These are phyloP conservation scores for Peronospora destructor DNA, from an alignment of 352 stramenopile genomes.

Conservation along the genomic window DNA sequence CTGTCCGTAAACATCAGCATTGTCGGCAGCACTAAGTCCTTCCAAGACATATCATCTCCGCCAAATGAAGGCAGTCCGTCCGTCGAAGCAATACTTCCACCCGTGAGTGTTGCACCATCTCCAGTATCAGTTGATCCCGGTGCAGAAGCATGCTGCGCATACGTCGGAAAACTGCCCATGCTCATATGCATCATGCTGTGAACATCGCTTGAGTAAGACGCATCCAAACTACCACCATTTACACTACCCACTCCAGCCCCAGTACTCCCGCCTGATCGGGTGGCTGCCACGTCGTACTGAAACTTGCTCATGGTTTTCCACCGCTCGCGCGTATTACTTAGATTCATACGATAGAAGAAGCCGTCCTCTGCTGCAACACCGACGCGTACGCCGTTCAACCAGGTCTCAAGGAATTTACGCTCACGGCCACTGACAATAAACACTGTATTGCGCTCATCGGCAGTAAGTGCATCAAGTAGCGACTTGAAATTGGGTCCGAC, in stretches of 20 bases:
- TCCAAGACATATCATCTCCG: constrained; percentile 65
- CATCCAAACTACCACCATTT: constrained; percentile 25
- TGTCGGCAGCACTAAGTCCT: constrained; percentile 67
- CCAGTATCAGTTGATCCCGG: constrained; percentile 16
- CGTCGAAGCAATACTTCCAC: constrained; percentile 25
- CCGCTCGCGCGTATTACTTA: constrained; percentile 56
- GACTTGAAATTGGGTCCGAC: constrained; percentile 74
- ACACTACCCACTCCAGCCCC: constrained; percentile 23
- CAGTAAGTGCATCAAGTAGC: constrained; percentile 59
- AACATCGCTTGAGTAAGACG: constrained; percentile 28
- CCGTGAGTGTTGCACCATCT: constrained; percentile 15
- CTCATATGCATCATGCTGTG: constrained; percentile 42
- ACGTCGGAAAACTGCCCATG: constrained; percentile 39
- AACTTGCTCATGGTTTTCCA: constrained; percentile 86
- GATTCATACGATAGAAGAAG: constrained; percentile 77
- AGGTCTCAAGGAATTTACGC: constrained; percentile 86
- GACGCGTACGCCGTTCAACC: constrained; percentile 67
- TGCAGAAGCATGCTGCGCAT: constrained; percentile 26
- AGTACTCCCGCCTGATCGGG: constrained; percentile 27
- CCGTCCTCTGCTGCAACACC: constrained; percentile 70
- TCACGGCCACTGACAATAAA: constrained; percentile 75
- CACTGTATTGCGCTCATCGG: constrained; percentile 64
- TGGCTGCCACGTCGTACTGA: constrained; percentile 52
- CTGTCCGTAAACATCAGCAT: constrained; percentile 74
- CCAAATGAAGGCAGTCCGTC: constrained; percentile 39